Conservation (phyloP, 2,329 filamentous ascomycete genomes). For the Fusarium anguioides region DNA sequence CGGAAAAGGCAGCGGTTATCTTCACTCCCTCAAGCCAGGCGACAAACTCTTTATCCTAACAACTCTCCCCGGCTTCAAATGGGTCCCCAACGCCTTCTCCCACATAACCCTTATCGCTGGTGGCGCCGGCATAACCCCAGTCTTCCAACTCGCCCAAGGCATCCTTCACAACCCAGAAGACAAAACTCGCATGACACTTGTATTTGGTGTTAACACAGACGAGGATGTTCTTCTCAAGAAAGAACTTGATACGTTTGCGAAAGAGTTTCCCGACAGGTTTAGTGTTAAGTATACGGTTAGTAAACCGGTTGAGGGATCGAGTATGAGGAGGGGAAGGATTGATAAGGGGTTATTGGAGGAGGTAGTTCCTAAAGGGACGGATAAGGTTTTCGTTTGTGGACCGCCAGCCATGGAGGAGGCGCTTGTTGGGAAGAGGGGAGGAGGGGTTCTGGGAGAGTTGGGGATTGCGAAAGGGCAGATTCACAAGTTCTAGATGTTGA, state of each 20-base stretch:
- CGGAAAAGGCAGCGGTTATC: constrained; percentile 71
- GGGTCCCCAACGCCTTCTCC: constrained; percentile 61
- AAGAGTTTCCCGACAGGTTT: constrained; percentile 65
- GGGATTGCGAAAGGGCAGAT: constrained; percentile 69
- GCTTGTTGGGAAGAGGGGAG: constrained; percentile 59
- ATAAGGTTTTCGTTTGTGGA: constrained; percentile 75
- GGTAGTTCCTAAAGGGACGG: constrained; percentile 51
- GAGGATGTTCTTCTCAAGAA: constrained; percentile 66
- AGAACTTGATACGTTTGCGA: constrained; percentile 66
- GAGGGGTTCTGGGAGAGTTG: constrained; percentile 65
- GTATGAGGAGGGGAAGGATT: constrained; percentile 66
- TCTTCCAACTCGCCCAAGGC: constrained; percentile 71
- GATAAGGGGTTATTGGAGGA: constrained; percentile 66
- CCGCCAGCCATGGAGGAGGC: constrained; percentile 74
- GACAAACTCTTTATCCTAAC: constrained; percentile 68
- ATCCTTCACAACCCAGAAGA: constrained; percentile 72
- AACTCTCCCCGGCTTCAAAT: constrained; percentile 64
- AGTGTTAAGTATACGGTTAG: constrained; percentile 68
- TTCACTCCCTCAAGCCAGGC: constrained; percentile 74
- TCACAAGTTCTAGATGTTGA: constrained; percentile 62
- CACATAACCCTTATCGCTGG: constrained; percentile 75
- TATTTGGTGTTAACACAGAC: constrained; percentile 75
- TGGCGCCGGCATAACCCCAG: constrained; percentile 78
- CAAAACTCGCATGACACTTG: constrained; percentile 69
- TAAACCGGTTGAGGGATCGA: constrained; percentile 55